A percentile compares a stretch with the other conserved stretches of the same genome.
Evolutionary conservation across 2,329 filamentous ascomycete genomes (phyloP).

Genomic region (Anisogramma anomala): DNA sequence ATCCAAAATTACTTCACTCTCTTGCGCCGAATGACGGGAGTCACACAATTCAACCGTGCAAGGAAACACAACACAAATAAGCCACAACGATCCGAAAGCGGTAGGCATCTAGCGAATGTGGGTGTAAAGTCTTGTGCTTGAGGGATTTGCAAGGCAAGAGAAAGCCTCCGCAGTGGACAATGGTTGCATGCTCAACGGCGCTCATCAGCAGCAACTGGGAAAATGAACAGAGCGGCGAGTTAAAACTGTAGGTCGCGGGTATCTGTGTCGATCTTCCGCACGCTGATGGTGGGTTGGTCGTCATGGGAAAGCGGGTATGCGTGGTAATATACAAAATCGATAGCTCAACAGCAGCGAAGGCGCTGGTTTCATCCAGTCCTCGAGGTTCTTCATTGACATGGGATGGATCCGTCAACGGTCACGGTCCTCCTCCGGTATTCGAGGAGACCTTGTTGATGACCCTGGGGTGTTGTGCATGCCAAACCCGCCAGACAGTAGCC

Average conservation of each 20-base stretch:
- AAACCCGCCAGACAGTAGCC: conserved; percentile 12
- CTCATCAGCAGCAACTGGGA: conserved; percentile 1
- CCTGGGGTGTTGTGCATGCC: conserved; percentile 6
- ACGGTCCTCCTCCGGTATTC: conserved; percentile 9
- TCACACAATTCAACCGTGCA: no score
- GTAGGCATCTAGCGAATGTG: conserved; percentile 13
- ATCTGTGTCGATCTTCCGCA: background rate
- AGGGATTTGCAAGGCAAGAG: background rate
- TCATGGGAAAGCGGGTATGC: background rate
- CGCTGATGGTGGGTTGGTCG: background rate
- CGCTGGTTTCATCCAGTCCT: background rate
- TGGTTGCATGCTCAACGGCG: conserved; percentile 3
- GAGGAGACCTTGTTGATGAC: conserved; percentile 6
- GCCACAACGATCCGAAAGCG: conserved; percentile 3
- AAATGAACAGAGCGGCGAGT: background rate
- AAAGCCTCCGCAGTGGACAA: background rate
- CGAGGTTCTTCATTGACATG: no score
- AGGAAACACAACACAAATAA: background rate
- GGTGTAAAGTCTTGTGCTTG: conserved; percentile 6
- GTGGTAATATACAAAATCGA: background rate
- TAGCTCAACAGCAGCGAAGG: background rate
- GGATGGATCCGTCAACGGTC: conserved; percentile 5
- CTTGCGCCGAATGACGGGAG: no score
- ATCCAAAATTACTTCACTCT: no score
- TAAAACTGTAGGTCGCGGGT: background rate